These are phyloP conservation scores for Saccharomycopsis malanga DNA, from an alignment of 805 yeast species.

Conservation along the genomic window DNA sequence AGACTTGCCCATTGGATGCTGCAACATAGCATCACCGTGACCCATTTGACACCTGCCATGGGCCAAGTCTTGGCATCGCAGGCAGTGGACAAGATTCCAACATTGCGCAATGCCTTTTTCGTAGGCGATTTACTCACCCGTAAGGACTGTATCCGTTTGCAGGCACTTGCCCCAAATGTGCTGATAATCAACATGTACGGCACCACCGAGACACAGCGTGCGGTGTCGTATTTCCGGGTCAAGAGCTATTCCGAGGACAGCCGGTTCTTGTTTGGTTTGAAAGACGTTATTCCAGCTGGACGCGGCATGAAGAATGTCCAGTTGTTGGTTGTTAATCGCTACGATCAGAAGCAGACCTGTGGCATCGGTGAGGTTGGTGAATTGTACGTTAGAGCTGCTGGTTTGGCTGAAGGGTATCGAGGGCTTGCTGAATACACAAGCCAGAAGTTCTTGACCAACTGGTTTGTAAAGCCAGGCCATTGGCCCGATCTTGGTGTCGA, in stretches of 20 bases:
- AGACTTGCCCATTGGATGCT: conserved; percentile 97
- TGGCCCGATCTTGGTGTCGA: conserved; percentile 7
- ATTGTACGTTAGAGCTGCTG: conserved; percentile 96
- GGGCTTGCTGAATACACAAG: conserved; percentile 83
- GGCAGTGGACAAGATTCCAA: conserved; percentile 79
- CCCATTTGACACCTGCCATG: conserved; percentile 99
- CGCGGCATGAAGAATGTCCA: conserved; percentile 96
- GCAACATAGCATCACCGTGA: conserved; percentile 82
- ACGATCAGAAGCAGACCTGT: conserved; percentile 83
- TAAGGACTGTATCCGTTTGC: conserved; percentile 91
- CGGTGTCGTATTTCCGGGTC: conserved; percentile 91
- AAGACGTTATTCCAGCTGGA: conserved; percentile 98
- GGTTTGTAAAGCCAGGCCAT: conserved; percentile 65
- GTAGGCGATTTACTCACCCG: conserved; percentile 97
- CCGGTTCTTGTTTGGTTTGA: conserved; percentile 69
- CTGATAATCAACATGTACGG: conserved; percentile 97
- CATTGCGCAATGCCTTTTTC: conserved; percentile 91
- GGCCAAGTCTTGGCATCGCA: conserved; percentile 96
- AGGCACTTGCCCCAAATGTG: conserved; percentile 84
- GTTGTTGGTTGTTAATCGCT: conserved; percentile 83
- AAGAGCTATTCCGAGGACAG: conserved; percentile 64
- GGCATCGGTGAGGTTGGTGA: conserved; percentile 99
- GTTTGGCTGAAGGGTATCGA: conserved; percentile 93
- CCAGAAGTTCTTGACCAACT: conserved; percentile 81
- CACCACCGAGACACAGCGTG: conserved; percentile 97